Conservation (phyloP, 192 early-diverging fungal genomes). For the Coemansia sp. region DNA sequence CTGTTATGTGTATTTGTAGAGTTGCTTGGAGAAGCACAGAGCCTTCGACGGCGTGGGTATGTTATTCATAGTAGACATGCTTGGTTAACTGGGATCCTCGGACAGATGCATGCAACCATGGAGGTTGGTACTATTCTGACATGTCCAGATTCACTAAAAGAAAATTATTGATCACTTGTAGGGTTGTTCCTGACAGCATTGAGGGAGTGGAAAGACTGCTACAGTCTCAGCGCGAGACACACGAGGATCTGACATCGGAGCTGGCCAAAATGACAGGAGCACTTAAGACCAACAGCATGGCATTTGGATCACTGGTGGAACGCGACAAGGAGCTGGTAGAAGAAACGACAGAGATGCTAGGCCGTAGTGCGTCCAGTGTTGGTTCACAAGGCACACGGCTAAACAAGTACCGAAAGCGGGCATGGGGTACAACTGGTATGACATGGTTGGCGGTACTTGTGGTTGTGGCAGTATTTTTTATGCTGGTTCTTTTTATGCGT, state of each 20-base stretch:
- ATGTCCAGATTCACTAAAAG: not conserved
- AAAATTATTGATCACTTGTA: conserved; percentile 10
- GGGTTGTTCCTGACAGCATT: conserved; percentile 33
- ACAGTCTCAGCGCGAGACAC: conserved; percentile 43
- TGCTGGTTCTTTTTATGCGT: conserved; percentile 51
- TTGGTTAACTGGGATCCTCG: too few relatives aligned
- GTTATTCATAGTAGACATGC: conserved; percentile 1
- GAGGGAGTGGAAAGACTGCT: conserved; percentile 46
- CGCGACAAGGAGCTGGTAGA: conserved; percentile 46
- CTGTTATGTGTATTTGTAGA: conserved; percentile 19
- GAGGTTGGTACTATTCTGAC: not conserved
- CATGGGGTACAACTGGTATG: conserved; percentile 54
- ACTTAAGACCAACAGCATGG: conserved; percentile 48
- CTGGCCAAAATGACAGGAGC: conserved; percentile 42
- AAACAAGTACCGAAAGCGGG: conserved; percentile 47
- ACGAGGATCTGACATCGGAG: conserved; percentile 46
- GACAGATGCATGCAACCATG: too few relatives aligned
- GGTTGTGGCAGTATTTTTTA: conserved; percentile 47
- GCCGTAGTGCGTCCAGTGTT: conserved; percentile 32
- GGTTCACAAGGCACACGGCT: conserved; percentile 39
- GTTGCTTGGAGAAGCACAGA: conserved; percentile 43
- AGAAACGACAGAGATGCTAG: conserved; percentile 30
- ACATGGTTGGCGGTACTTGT: conserved; percentile 47
- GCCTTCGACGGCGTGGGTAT: conserved; percentile 46
- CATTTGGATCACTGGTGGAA: conserved; percentile 44